These are phyloP conservation scores for Lentinula edodes DNA, from an alignment of 768 basidiomycete genomes.

Conservation along the genomic window DNA sequence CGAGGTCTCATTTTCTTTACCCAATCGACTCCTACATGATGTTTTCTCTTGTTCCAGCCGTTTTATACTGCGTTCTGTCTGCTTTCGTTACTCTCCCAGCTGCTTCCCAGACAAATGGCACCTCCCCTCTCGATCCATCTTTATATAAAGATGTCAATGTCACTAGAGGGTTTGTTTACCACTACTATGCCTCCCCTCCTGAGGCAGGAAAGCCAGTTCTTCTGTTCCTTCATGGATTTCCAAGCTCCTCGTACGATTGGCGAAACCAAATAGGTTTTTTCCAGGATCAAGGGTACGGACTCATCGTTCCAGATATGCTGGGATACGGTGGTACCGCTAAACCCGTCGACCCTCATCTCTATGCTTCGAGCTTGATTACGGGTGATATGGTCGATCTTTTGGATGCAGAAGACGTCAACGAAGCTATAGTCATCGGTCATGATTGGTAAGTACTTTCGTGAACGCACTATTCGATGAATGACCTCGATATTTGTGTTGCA, in stretches of 20 bases:
- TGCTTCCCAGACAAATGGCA: not conserved
- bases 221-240: slow-evolving; percentile 41
- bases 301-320: slow-evolving; percentile 43
- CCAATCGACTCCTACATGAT: not conserved
- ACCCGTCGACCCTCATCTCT: slow-evolving; percentile 17
- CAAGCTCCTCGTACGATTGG: slow-evolving; percentile 38
- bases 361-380: slow-evolving; percentile 19
- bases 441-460: slow-evolving; percentile 25
- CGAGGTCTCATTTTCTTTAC: not conserved
- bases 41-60: not conserved
- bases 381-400: slow-evolving; percentile 33
- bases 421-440: slow-evolving; percentile 31
- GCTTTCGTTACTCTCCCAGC: not conserved
- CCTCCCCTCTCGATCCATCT: slow-evolving; percentile 15
- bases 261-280: slow-evolving; percentile 23
- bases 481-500: slow-evolving; percentile 8
- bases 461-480: not conserved
- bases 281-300: slow-evolving; percentile 31
- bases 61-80: not conserved
- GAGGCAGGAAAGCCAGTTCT: slow-evolving; percentile 24
- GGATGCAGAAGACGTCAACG: slow-evolving; percentile 25
- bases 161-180: slow-evolving; percentile 17
- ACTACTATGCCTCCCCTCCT: slow-evolving; percentile 10
- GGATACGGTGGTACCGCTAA: slow-evolving; percentile 33
- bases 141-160: slow-evolving; percentile 14